Conservation (phyloP, 2,329 filamentous ascomycete species). For the Penicillium sp. region DNA sequence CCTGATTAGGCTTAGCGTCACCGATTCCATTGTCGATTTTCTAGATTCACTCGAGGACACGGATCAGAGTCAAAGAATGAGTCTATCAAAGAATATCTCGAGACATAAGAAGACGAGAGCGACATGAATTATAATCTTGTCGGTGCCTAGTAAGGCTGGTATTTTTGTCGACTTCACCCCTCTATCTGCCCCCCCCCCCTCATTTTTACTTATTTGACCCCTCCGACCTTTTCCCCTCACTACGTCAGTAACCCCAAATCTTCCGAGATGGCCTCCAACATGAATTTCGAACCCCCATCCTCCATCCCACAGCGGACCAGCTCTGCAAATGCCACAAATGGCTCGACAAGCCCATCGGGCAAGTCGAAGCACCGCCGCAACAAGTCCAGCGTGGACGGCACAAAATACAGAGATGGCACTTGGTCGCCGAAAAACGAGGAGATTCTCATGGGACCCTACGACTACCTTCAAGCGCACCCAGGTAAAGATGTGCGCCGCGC, state of each 20-base stretch:
- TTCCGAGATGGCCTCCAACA: constrained; percentile 24
- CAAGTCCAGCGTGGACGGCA: constrained; percentile 40
- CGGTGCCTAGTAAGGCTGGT: not conserved
- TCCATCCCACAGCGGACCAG: constrained; percentile 73
- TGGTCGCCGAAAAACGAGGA: constrained; percentile 43
- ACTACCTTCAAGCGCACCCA: constrained; percentile 46
- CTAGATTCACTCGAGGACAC: not conserved
- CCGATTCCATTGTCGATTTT: not conserved
- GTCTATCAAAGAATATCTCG: not conserved
- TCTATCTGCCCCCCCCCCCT: not conserved
- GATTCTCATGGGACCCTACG: constrained; percentile 46
- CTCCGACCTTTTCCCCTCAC: constrained; percentile 19
- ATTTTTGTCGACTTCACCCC: not conserved
- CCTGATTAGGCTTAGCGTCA: not conserved
- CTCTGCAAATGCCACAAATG: constrained; percentile 52
- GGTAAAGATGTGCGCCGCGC: constrained; percentile 48
- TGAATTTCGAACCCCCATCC: constrained; percentile 57
- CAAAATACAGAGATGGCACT: constrained; percentile 39
- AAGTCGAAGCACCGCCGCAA: constrained; percentile 36
- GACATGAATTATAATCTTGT: not conserved
- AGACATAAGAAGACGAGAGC: not conserved
- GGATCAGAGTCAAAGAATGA: not conserved
- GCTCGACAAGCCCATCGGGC: constrained; percentile 4
- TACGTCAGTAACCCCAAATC: constrained; percentile 16
- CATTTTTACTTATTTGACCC: not conserved